Conservation (phyloP, 2,329 filamentous ascomycete genomes). For the Calcarisporium arbuscula region DNA sequence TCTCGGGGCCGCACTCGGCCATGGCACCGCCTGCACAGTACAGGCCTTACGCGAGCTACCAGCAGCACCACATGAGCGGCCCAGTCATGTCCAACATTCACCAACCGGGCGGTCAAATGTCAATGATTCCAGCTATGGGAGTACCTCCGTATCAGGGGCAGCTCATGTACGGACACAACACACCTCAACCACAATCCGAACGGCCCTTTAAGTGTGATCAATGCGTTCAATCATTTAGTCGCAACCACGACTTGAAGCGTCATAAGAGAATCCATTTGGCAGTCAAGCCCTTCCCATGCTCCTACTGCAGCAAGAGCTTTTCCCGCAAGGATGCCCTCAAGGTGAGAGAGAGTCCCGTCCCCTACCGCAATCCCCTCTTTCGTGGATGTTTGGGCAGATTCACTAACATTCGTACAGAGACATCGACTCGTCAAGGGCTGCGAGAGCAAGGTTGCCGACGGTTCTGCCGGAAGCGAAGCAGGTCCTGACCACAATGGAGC, state of each 20-base stretch:
- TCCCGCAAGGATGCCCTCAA: slow-evolving; percentile 95
- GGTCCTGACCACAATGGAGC: no score
- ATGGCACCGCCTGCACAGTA: slow-evolving; percentile 48
- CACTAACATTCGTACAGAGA: slow-evolving; percentile 33
- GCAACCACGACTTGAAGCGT: slow-evolving; percentile 92
- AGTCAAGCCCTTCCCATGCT: slow-evolving; percentile 92
- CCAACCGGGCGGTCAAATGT: slow-evolving; percentile 65
- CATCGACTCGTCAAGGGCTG: slow-evolving; percentile 62
- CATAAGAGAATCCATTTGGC: slow-evolving; percentile 93
- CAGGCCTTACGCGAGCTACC: slow-evolving; percentile 33
- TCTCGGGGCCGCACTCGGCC: slow-evolving; percentile 16
- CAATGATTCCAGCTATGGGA: slow-evolving; percentile 58
- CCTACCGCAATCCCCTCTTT: background rate
- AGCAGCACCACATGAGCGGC: slow-evolving; percentile 55
- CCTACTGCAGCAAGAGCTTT: slow-evolving; percentile 91
- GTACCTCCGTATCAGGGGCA: slow-evolving; percentile 49
- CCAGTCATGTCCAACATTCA: slow-evolving; percentile 74
- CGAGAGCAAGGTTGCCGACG: slow-evolving; percentile 28
- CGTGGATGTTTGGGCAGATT: background rate
- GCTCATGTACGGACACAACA: slow-evolving; percentile 54
- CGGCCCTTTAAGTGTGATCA: slow-evolving; percentile 92
- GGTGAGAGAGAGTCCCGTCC: slow-evolving; percentile 49
- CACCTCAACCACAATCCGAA: slow-evolving; percentile 54
- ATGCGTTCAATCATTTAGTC: slow-evolving; percentile 89
- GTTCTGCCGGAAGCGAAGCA: no score